These are phyloP conservation scores for Cryptosporidium baileyi DNA, from an alignment of 169 alveolate genomes.

Conservation along the genomic window DNA sequence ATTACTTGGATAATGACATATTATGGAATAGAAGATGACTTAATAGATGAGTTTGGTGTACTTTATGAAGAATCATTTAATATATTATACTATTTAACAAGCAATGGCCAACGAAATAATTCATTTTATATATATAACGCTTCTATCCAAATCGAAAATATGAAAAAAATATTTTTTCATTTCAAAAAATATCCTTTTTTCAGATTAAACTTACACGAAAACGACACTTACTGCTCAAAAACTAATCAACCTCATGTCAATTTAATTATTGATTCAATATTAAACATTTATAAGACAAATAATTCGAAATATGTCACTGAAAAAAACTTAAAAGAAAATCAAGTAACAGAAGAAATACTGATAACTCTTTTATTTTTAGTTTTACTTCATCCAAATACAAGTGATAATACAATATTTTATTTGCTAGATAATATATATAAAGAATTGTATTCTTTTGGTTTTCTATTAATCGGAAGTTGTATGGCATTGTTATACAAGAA, in stretches of 20 bases:
- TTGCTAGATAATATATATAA: not conserved
- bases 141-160: not conserved
- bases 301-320: not conserved
- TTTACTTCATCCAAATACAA: slow-evolving; percentile 51
- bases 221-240: no score
- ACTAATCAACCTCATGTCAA: not conserved
- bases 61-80: slow-evolving; percentile 41
- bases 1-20: not conserved
- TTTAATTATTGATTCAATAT: slow-evolving; percentile 32
- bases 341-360: slow-evolving; percentile 10
- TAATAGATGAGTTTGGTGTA: not conserved
- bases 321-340: not conserved
- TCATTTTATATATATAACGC: not conserved
- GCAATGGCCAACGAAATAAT: not conserved
- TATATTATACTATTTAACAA: slow-evolving; percentile 24
- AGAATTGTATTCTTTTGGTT: slow-evolving; percentile 56
- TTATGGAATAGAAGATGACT: slow-evolving; percentile 14
- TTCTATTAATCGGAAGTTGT: slow-evolving; percentile 22
- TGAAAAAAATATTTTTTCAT: not conserved
- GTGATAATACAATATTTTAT: slow-evolving; percentile 11
- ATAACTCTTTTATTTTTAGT: slow-evolving; percentile 8
- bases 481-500: slow-evolving; percentile 34
- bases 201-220: not conserved
- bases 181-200: slow-evolving; percentile 1
- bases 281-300: not conserved